Evolutionary conservation across 768 basidiomycete species (phyloP).

Genomic region (Dioszegia aurantiaca): DNA sequence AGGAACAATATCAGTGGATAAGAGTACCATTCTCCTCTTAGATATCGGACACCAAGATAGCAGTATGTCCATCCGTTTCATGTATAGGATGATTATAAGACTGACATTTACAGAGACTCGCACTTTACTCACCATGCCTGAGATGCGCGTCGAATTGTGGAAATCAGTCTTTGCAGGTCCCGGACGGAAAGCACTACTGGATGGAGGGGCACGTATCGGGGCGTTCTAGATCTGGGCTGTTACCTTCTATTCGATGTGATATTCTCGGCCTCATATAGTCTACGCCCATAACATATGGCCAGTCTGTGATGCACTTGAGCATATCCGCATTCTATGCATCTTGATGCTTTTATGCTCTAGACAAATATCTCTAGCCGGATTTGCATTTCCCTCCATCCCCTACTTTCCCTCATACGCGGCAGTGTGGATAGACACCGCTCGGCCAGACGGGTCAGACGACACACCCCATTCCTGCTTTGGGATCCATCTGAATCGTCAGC

Average conservation of each 20-base stretch:
- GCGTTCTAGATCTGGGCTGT: conserved; percentile 46
- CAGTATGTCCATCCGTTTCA: conserved; percentile 26
- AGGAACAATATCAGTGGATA: conserved; percentile 35
- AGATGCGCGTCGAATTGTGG: conserved; percentile 50
- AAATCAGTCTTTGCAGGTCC: conserved; percentile 43
- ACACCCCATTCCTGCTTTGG: conserved; percentile 97
- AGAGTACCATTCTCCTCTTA: conserved; percentile 37
- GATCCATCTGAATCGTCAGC: conserved; percentile 60
- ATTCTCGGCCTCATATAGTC: too few species aligned
- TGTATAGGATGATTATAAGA: background rate
- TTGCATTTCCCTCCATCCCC: background rate
- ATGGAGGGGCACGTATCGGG: conserved; percentile 39
- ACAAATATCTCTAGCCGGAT: background rate
- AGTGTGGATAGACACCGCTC: conserved; percentile 93
- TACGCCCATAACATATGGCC: too few species aligned
- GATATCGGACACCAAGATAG: conserved; percentile 39
- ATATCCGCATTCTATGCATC: conserved; percentile 12
- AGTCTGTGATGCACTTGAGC: too few species aligned
- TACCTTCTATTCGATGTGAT: too few species aligned
- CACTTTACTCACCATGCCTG: conserved; percentile 45
- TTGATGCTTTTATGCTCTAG: background rate
- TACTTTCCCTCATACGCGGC: conserved; percentile 65
- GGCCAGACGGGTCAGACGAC: conserved; percentile 85
- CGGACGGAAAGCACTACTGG: conserved; percentile 32
- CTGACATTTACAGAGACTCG: conserved; percentile 38